phyloP scores from a whole-genome alignment of 1,139 yeast species.

The Yamadazyma blattariae region DNA sequence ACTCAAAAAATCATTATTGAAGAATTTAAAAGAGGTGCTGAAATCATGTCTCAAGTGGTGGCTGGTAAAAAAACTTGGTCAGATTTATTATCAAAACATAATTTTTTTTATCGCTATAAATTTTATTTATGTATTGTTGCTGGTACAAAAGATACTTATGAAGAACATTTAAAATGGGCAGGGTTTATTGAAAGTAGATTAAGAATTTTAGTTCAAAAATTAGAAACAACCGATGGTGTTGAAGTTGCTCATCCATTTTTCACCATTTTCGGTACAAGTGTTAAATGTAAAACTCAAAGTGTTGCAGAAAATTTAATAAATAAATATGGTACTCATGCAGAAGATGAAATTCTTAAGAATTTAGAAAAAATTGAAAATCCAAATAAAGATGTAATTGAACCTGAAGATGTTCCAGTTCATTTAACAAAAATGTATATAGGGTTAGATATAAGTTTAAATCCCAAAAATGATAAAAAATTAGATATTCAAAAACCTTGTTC shows the following conservation, averaged over 20 bases:
- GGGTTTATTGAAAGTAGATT: constrained; percentile 91
- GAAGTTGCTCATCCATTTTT: constrained; percentile 84
- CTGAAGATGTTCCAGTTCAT: constrained; percentile 38
- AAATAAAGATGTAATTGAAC: constrained; percentile 7
- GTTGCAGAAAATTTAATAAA: constrained; percentile 47
- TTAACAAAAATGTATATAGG: constrained; percentile 82
- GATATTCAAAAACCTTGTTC: constrained; percentile 91
- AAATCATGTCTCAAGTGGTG: constrained; percentile 66
- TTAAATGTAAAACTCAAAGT: constrained; percentile 43
- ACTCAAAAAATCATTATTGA: constrained; percentile 76
- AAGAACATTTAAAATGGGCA: constrained; percentile 82
- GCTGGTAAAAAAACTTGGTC: constrained; percentile 68
- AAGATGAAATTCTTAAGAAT: constrained; percentile 26
- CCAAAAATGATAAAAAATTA: constrained; percentile 55
- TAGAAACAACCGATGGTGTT: constrained; percentile 74
- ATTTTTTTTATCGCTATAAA: constrained; percentile 78
- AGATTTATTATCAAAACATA: constrained; percentile 72
- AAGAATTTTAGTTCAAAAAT: constrained; percentile 74
- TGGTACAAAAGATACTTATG: constrained; percentile 60
- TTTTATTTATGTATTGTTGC: constrained; percentile 83
- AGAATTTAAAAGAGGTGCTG: constrained; percentile 75
- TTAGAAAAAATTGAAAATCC: constrained; percentile 11
- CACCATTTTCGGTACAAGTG: constrained; percentile 11
- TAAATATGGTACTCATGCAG: constrained; percentile 47
- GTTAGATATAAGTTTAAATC: constrained; percentile 53